Percentiles rank a stretch among this genome's conserved stretches.
These are phyloP conservation scores for Chrysoporthe cubensis DNA, from an alignment of 2,329 filamentous ascomycete species.

Conservation along the genomic window DNA sequence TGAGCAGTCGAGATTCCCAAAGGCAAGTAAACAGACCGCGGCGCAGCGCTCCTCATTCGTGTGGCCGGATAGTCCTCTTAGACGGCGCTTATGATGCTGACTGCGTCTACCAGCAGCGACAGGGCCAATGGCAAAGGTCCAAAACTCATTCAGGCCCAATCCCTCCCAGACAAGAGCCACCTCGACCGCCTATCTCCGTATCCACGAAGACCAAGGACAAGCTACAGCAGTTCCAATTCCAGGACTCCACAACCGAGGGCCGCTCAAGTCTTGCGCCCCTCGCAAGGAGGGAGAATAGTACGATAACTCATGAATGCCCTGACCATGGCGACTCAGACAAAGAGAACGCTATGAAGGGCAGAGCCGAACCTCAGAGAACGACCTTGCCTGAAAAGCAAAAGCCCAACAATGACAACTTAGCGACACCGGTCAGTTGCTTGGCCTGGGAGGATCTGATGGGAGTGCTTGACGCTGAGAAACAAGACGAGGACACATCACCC, in stretches of 20 bases:
- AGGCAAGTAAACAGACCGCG: constrained; percentile 32
- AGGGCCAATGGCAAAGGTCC: constrained; percentile 57
- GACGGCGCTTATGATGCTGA: constrained; percentile 3
- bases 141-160: constrained; percentile 51
- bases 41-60: background rate
- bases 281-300: background rate
- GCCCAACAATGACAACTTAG: constrained; percentile 10
- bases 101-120: constrained; percentile 36
- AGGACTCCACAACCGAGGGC: constrained; percentile 39
- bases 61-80: too few relatives aligned
- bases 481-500: constrained; percentile 56
- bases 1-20: constrained; percentile 41
- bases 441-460: constrained; percentile 64
- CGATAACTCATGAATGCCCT: background rate
- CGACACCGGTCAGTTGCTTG: constrained; percentile 56
- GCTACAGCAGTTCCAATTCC: constrained; percentile 61
- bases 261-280: constrained; percentile 1
- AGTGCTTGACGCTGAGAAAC: constrained; percentile 46
- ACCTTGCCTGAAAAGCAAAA: constrained; percentile 9
- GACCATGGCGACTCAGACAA: constrained; percentile 30
- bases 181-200: constrained; percentile 46
- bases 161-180: constrained; percentile 40
- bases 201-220: constrained; percentile 65
- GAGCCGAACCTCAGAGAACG: constrained; percentile 6
- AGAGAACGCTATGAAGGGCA: constrained; percentile 31